phyloP scores from a whole-genome alignment of 106 monocot species.

The Amphibolis antarctica region DNA sequence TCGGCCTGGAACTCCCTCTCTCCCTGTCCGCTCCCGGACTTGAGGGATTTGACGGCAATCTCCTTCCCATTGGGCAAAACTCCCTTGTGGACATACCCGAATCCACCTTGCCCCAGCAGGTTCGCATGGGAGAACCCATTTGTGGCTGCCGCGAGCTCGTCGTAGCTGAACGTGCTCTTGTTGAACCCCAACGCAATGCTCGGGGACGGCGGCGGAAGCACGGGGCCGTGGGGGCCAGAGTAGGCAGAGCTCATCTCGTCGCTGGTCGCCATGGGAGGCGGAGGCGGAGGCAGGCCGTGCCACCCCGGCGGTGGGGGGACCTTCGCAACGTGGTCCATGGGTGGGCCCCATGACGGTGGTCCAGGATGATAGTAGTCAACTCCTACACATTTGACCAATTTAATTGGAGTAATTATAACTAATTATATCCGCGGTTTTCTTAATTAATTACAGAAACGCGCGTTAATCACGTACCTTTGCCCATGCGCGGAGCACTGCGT shows the following conservation, averaged over 20 bases:
- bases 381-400: background rate
- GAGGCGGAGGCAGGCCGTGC: conserved; percentile 21
- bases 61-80: conserved; percentile 59
- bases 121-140: conserved; percentile 42
- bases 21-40: conserved; percentile 57
- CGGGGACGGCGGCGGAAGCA: conserved; percentile 12
- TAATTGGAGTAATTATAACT: too few species aligned
- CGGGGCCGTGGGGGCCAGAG: conserved; percentile 32
- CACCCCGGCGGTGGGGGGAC: conserved; percentile 22
- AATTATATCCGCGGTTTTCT: too few species aligned
- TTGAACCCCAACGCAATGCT: conserved; percentile 13
- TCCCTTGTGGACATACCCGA: conserved; percentile 78
- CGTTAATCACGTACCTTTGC: too few species aligned
- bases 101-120: conserved; percentile 72
- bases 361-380: conserved; percentile 21
- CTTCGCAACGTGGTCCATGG: conserved; percentile 15
- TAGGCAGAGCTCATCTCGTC: conserved; percentile 34
- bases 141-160: conserved; percentile 55
- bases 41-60: conserved; percentile 74
- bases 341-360: conserved; percentile 21
- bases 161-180: conserved; percentile 69
- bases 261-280: conserved; percentile 25
- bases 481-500: background rate
- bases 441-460: too few species aligned
- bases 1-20: conserved; percentile 88